These are phyloP conservation scores for Phytopythium cucurbitacearum DNA, from an alignment of 352 stramenopile species.

Conservation along the genomic window DNA sequence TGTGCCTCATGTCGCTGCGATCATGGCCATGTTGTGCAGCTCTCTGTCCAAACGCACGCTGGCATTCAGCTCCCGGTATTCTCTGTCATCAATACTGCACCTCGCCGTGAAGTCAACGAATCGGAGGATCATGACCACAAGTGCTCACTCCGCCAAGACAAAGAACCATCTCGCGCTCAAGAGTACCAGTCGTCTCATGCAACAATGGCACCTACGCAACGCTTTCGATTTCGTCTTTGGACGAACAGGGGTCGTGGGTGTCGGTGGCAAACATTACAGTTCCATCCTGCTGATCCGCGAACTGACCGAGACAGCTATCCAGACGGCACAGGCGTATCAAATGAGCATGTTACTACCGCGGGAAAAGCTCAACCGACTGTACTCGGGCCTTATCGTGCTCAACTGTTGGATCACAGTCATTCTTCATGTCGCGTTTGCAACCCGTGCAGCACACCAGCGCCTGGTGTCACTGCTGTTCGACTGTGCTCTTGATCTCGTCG, in stretches of 20 bases:
- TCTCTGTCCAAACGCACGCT: slow-evolving; percentile 2
- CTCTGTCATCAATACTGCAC: slow-evolving; percentile 9
- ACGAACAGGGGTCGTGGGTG: slow-evolving; percentile 4
- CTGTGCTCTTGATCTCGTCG: slow-evolving; percentile 31
- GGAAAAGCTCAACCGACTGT: slow-evolving; percentile 18
- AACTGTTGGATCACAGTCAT: slow-evolving; percentile 25
- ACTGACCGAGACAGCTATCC: slow-evolving; percentile 19
- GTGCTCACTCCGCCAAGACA: too few species aligned
- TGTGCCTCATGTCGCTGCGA: slow-evolving; percentile 7
- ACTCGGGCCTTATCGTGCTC: slow-evolving; percentile 14
- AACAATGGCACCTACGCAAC: background rate
- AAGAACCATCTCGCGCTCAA: too few species aligned
- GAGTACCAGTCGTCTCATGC: background rate
- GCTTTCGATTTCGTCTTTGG: background rate
- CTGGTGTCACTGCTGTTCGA: slow-evolving; percentile 27
- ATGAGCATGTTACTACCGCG: slow-evolving; percentile 23
- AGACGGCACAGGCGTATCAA: slow-evolving; percentile 27
- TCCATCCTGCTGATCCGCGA: slow-evolving; percentile 13
- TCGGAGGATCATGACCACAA: background rate
- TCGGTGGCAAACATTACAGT: slow-evolving; percentile 20
- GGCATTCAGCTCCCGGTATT: slow-evolving; percentile 2
- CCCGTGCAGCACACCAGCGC: slow-evolving; percentile 12
- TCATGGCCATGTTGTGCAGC: slow-evolving; percentile 12
- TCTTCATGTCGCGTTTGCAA: slow-evolving; percentile 12
- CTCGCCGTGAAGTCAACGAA: background rate